phyloP scores from a whole-genome alignment of 2,329 filamentous ascomycete species.

The Alternaria infectoria region DNA sequence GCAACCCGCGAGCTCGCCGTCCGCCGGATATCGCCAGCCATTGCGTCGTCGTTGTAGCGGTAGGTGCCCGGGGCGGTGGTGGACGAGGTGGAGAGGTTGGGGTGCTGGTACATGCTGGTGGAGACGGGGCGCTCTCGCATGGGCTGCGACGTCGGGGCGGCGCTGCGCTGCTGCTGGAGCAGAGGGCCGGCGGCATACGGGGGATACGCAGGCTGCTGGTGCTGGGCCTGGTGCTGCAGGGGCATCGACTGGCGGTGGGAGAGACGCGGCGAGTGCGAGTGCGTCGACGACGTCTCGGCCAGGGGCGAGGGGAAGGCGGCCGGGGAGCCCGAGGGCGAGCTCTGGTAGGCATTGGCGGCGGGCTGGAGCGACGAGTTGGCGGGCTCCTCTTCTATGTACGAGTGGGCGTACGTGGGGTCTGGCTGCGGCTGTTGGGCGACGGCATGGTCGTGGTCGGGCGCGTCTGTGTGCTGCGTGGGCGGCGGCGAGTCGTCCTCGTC shows the following conservation, averaged over 20 bases:
- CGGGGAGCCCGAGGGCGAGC: constrained; percentile 33
- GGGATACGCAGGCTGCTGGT: constrained; percentile 40
- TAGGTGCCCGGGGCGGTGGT: constrained; percentile 50
- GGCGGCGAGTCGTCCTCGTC: constrained; percentile 68
- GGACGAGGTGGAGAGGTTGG: constrained; percentile 56
- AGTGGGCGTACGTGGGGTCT: constrained; percentile 20
- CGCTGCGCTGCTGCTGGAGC: constrained; percentile 36
- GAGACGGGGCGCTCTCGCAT: constrained; percentile 51
- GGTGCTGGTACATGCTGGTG: constrained; percentile 56
- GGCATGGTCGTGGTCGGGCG: constrained; percentile 29
- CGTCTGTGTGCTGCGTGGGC: constrained; percentile 24
- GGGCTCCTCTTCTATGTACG: constrained; percentile 31
- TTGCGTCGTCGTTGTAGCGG: constrained; percentile 55
- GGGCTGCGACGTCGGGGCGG: constrained; percentile 35
- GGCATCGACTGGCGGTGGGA: constrained; percentile 53
- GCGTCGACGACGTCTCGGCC: constrained; percentile 32
- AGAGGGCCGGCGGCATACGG: constrained; percentile 35
- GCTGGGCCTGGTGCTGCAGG: constrained; percentile 51
- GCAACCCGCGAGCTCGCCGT: constrained; percentile 69
- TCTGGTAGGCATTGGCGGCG: constrained; percentile 49
- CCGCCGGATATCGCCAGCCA: constrained; percentile 49
- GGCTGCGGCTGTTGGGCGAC: constrained; percentile 47
- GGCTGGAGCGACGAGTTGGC: constrained; percentile 46
- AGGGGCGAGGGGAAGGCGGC: constrained; percentile 34
- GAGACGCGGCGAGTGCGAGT: constrained; percentile 44